phyloP scores from a whole-genome alignment of 2,329 filamentous ascomycete genomes.

The Ophiocordyceps camponoti-rufipedis region DNA sequence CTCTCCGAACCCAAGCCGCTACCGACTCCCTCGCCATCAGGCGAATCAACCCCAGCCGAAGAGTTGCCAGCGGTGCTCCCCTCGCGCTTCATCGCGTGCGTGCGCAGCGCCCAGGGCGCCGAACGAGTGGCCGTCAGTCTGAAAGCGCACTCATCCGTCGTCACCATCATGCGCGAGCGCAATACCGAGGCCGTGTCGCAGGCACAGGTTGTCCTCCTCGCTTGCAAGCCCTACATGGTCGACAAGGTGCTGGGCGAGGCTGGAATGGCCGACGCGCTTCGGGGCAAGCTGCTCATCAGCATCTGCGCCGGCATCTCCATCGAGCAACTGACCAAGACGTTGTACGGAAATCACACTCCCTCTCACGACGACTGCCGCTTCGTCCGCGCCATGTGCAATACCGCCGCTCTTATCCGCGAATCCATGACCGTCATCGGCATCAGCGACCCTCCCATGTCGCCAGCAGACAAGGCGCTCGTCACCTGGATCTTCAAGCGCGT shows the following conservation, averaged over 20 bases:
- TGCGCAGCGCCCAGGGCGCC: conserved; percentile 50
- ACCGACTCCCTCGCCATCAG: conserved; percentile 20
- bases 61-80: conserved; percentile 42
- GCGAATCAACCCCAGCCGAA: conserved; percentile 24
- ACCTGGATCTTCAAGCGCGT: conserved; percentile 64
- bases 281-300: conserved; percentile 65
- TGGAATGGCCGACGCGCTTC: conserved; percentile 54
- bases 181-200: conserved; percentile 50
- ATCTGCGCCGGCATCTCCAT: conserved; percentile 64
- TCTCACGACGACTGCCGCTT: conserved; percentile 36
- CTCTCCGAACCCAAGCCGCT: conserved; percentile 32
- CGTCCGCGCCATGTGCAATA: conserved; percentile 74
- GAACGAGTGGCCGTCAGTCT: conserved; percentile 50
- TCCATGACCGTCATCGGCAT: conserved; percentile 67
- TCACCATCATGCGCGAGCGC: conserved; percentile 52
- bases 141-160: conserved; percentile 37
- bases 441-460: conserved; percentile 36
- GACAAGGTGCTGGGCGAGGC: conserved; percentile 45
- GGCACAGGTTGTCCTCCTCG: conserved; percentile 57
- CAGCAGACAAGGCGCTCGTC: conserved; percentile 36
- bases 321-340: conserved; percentile 43
- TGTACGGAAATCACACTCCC: conserved; percentile 29
- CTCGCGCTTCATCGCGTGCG: conserved; percentile 63
- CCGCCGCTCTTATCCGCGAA: conserved; percentile 59
- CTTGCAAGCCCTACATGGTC: conserved; percentile 66